Evolutionary conservation across 305 asterid species (phyloP).

Genomic region (Galium porrigens): DNA sequence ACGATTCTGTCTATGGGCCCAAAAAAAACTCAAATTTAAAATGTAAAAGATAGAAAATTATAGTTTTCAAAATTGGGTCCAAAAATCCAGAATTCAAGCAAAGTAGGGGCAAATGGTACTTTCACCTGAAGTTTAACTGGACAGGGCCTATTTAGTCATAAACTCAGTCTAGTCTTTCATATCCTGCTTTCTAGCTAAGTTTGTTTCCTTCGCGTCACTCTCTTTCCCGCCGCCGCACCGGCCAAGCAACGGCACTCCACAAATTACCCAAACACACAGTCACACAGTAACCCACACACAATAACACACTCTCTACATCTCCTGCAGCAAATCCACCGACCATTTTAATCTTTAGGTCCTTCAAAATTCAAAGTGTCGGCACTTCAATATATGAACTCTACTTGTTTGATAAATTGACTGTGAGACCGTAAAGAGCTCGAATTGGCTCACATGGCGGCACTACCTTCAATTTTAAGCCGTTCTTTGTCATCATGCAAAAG

Average conservation of each 20-base stretch:
- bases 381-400: neutral
- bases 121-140: too few relatives aligned
- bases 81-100: too few relatives aligned
- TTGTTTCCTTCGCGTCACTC: neutral
- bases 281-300: neutral
- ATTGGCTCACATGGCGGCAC: neutral
- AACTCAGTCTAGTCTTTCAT: neutral
- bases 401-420: slow-evolving; percentile 4
- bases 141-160: too few relatives aligned
- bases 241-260: neutral
- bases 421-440: neutral
- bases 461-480: neutral
- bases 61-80: too few relatives aligned
- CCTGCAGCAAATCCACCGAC: neutral
- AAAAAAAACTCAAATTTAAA: too few relatives aligned
- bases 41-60: too few relatives aligned
- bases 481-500: neutral
- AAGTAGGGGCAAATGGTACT: too few relatives aligned
- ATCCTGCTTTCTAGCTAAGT: neutral
- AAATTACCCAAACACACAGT: neutral
- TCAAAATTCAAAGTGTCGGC: neutral
- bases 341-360: neutral
- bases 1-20: too few relatives aligned
- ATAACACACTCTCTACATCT: neutral
- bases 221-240: neutral